Percentiles rank a stretch among this genome's conserved stretches.
Evolutionary conservation across 2,329 filamentous ascomycete species (phyloP).

Genomic region (Knoxdaviesia proteae): DNA sequence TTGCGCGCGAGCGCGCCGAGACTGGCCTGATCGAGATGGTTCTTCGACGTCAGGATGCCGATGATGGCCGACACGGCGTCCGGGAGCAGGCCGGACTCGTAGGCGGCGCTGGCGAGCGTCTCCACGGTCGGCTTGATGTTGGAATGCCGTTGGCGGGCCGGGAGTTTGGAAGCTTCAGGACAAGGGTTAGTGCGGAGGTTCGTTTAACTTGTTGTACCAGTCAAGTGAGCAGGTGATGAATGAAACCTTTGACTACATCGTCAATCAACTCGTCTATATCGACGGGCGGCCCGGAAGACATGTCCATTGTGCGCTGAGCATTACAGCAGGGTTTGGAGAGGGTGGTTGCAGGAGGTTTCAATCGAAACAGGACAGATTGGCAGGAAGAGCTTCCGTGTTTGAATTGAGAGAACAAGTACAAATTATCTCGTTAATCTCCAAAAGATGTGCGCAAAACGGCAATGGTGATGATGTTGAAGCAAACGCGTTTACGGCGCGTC

Average conservation of each 20-base stretch:
- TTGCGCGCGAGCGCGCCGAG: slow-evolving; percentile 48
- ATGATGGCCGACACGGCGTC: slow-evolving; percentile 41
- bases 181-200: slow-evolving; percentile 4
- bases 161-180: slow-evolving; percentile 30
- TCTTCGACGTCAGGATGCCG: slow-evolving; percentile 43
- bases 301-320: slow-evolving; percentile 3
- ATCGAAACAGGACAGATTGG: too few relatives aligned
- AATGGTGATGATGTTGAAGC: too few relatives aligned
- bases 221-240: neutral
- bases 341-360: too few relatives aligned
- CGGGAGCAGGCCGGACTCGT: slow-evolving; percentile 45
- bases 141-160: slow-evolving; percentile 43
- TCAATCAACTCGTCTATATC: slow-evolving; percentile 15
- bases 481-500: too few relatives aligned
- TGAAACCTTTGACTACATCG: slow-evolving; percentile 13
- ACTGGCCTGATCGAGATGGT: slow-evolving; percentile 56
- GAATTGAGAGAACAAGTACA: too few relatives aligned
- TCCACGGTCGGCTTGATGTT: slow-evolving; percentile 45
- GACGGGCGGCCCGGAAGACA: slow-evolving; percentile 2
- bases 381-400: too few relatives aligned
- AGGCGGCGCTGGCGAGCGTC: slow-evolving; percentile 38
- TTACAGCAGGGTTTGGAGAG: too few relatives aligned
- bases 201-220: neutral
- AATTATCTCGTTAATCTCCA: too few relatives aligned
- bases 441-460: too few relatives aligned